Base-by-base conservation (phyloP, 2,329 filamentous ascomycete genomes). In the Phoma sp. region DNA sequence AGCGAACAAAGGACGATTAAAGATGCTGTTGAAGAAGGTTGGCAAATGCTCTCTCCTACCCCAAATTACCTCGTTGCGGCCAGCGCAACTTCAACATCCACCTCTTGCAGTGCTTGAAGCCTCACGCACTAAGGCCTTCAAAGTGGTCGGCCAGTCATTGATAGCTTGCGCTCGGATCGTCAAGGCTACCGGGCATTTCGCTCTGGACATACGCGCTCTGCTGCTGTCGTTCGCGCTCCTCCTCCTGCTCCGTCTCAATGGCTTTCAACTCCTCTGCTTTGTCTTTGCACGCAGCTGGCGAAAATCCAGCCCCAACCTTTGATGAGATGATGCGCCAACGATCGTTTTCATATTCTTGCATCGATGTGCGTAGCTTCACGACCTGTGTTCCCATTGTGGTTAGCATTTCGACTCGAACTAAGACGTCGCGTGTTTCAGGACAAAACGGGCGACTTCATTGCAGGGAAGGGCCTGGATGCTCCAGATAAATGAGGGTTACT, bases 241-340 rank as follows among this genome's bases (percentile, higher is more conserved):
- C 63, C 46, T 69, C 64, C 40, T 59, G 65, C 29, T 62, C 65
- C 18, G 62, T 61, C 49, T 70, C 70, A 23, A 70, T 53, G 14
- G 61, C 68, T 18, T 69, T 68, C 25, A 93, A 76, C 76, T 91
- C 84, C 54, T 84, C 78, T 26, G 87, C 88, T 67, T 92, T 89
- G 69, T 96, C 92, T 74, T 89, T 89, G 77, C 93, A 97, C 37
- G 92, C 91, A 29, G 87, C 85, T 33, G 93, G 91, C 30, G 92
- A 95, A 72, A 96, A 96, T 39, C 93, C 92, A 43, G 88, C 90
- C 57, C 93, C 93, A 66, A 97, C 89, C 77, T 96, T 96, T 69
- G 90, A 90, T 55, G 93, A 89, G 59, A 96, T 87, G 69, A 96
- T 91, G 64, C 92, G 89, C 93, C 93, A 97, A 73, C 92, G 92